These are phyloP conservation scores for Rosa persica DNA, from an alignment of 306 rosid genomes.

Conservation along the genomic window DNA sequence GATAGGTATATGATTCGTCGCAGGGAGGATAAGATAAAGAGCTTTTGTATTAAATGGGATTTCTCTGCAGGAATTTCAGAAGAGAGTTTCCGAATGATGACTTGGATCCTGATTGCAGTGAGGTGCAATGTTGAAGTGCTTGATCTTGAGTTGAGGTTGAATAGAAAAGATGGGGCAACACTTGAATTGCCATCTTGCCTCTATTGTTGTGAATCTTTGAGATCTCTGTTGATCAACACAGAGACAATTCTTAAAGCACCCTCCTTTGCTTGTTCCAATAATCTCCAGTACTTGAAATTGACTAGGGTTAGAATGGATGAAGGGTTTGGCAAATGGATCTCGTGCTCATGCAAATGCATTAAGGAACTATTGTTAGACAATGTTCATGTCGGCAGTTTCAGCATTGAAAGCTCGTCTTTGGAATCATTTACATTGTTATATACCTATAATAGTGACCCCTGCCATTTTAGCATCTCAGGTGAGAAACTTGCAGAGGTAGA, in stretches of 20 bases:
- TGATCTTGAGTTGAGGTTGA: neutral
- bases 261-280: neutral
- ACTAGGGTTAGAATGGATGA: no score
- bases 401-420: neutral
- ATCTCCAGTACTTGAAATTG: no score
- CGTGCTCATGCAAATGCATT: neutral
- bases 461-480: slow-evolving; percentile 2
- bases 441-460: neutral
- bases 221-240: neutral
- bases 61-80: neutral
- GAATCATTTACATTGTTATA: neutral
- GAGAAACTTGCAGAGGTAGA: neutral
- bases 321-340: neutral
- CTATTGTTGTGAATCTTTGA: neutral
- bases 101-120: slow-evolving; percentile 3
- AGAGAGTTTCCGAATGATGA: neutral
- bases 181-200: neutral
- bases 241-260: neutral
- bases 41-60: neutral
- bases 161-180: neutral
- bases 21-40: neutral
- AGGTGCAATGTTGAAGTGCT: slow-evolving; percentile 15
- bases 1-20: neutral
- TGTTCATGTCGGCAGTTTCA: neutral
- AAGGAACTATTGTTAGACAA: neutral